These are phyloP conservation scores for Cucurbita moschata DNA, from an alignment of 306 rosid genomes.

Conservation along the genomic window DNA sequence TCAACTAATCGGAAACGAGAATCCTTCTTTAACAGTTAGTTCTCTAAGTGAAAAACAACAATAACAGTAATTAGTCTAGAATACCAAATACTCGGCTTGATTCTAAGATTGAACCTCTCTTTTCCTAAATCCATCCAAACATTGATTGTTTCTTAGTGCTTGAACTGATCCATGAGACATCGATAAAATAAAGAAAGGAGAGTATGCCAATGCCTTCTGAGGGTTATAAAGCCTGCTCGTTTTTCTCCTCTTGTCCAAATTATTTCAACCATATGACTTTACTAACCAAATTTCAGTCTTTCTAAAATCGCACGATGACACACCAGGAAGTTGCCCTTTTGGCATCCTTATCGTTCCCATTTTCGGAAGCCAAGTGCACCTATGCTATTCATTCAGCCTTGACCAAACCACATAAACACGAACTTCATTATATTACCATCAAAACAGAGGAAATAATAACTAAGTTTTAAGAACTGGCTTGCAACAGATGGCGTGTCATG, in stretches of 20 bases:
- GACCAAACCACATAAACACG: background rate
- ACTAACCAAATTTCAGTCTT: background rate
- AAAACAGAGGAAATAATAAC: background rate
- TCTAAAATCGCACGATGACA: background rate
- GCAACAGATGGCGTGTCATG: background rate
- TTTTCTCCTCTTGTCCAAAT: background rate
- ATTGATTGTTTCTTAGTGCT: background rate
- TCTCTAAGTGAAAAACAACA: background rate
- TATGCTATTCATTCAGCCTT: background rate
- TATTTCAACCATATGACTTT: background rate
- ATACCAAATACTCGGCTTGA: background rate
- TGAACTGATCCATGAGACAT: background rate
- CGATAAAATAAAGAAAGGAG: background rate
- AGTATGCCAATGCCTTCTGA: background rate
- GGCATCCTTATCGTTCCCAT: background rate
- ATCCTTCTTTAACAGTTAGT: background rate
- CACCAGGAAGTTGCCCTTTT: background rate
- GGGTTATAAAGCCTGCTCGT: background rate
- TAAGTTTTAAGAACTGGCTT: background rate
- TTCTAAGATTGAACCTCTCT: background rate
- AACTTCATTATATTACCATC: background rate
- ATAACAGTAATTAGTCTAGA: background rate
- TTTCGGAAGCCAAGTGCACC: background rate
- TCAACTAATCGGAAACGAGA: background rate
- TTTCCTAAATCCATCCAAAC: background rate